Evolutionary conservation across 2,329 filamentous ascomycete species (phyloP), one percentile per base, ranked within the genome.

Genomic region (Davidsoniella virescens): DNA sequence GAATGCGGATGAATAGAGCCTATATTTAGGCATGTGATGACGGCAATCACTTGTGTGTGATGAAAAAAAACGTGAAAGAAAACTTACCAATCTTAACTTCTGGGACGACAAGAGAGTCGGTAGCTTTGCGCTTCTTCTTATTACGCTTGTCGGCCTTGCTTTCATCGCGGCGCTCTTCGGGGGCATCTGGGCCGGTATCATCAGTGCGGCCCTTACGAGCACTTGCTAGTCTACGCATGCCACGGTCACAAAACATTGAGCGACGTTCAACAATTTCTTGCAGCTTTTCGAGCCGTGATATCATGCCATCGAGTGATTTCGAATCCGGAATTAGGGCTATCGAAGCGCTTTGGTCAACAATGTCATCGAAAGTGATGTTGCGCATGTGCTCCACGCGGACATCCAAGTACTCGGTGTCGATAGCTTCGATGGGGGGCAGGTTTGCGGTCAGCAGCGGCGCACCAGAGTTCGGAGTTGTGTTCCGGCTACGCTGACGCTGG

Each of bases 71-170:
- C 12, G n/a, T 18, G 16, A 26, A 47, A 47, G 8, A 10, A 40
- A 60, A 63, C 58, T 50, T 47, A 65, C 63, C 62, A 51, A 55
- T 59, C 49, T 57, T 63, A 41, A 52, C 46, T 54, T 84, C 78
- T 53, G 73, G 76, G 7, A 76, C 71, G 52, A 69, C 69, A 29
- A 75, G 66, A 49, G 64, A 70, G 52, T 80, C 78, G 6, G 75
- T 69, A 20, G 82, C 84, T 65, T 87, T 87, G 62, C 84, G 80
- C 68, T 85, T 87, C 71, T 85, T 87, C 56, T 82, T 73, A 63
- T 88, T 87, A 20, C 70, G 66, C 60, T 76, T 74, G 58, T 76
- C 76, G 18, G 66, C 63, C 48, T 70, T 69, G 44, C 62, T 58
- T 54, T 64, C 64, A 42, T 75, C 73, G 25, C 64, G 70, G 49